phyloP scores from a whole-genome alignment of 2,329 filamentous ascomycete species.

The Nigrospora oryzae region DNA sequence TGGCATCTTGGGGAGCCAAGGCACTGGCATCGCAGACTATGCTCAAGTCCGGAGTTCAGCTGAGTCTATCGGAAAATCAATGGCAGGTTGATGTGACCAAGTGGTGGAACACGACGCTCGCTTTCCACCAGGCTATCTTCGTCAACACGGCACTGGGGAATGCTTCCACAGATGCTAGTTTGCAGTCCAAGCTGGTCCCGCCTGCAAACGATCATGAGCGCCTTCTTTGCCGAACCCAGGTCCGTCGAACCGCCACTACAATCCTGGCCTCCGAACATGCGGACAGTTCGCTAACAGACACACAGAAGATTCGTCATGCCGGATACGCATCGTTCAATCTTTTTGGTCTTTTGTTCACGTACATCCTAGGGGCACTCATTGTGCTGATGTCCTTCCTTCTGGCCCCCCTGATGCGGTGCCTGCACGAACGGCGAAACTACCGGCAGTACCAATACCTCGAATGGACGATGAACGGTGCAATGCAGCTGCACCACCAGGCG shows the following conservation, averaged over 20 bases:
- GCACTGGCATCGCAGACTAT: not conserved
- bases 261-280: no score
- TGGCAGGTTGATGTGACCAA: constrained; percentile 1
- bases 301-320: not conserved
- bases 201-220: not conserved
- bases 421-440: not conserved
- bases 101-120: not conserved
- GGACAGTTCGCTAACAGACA: not conserved
- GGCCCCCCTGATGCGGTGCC: not conserved
- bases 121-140: not conserved
- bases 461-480: not conserved
- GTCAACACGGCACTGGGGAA: not conserved
- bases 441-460: not conserved
- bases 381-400: not conserved
- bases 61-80: not conserved
- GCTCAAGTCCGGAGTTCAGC: not conserved
- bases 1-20: not conserved
- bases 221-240: not conserved
- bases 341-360: not conserved
- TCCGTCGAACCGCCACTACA: not conserved
- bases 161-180: not conserved
- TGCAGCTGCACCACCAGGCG: not conserved
- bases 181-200: not conserved
- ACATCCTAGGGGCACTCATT: not conserved
- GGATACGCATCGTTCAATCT: not conserved